Evolutionary conservation across 371 early-diverging fungal genomes (phyloP).

Genomic region (Paraphysoderma sedebokerense): DNA sequence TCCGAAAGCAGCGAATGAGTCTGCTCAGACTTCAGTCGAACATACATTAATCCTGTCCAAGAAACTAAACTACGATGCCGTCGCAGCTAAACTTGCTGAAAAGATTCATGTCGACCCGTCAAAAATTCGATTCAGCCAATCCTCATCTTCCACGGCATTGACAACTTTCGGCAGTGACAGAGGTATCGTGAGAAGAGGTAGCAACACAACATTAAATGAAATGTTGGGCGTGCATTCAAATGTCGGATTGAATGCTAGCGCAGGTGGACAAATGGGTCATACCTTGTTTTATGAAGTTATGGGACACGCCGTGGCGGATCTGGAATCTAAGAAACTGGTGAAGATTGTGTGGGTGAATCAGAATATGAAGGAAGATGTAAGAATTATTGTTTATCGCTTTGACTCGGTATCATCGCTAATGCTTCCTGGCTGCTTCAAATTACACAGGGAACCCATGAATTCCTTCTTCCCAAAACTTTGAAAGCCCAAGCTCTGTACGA

Average conservation of each 20-base stretch:
- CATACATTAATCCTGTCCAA: no score
- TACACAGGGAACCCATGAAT: conserved; percentile 17
- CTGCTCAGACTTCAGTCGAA: conserved; percentile 27
- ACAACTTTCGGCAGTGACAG: conserved; percentile 13
- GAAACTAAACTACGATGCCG: conserved; percentile 43
- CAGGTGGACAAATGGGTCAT: background rate
- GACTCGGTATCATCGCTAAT: no score
- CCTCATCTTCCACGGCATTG: conserved; percentile 40
- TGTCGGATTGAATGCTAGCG: background rate
- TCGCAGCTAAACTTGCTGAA: conserved; percentile 32
- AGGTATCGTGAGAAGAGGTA: background rate
- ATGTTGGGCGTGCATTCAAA: background rate
- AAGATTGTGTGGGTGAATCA: conserved; percentile 36
- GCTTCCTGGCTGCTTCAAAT: no score
- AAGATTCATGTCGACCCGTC: conserved; percentile 36
- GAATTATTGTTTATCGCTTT: background rate
- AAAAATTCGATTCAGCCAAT: conserved; percentile 43
- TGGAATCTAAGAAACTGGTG: no score
- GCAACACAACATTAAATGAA: background rate
- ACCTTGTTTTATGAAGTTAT: background rate
- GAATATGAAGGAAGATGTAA: conserved; percentile 23
- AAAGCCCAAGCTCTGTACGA: conserved; percentile 38
- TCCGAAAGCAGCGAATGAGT: conserved; percentile 5
- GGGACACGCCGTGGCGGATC: no score
- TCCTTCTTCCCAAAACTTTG: conserved; percentile 37